Percentiles rank a stretch among this genome's conserved stretches.
phyloP scores from a whole-genome alignment of 208 protist genomes.

The Polymyxa betae region DNA sequence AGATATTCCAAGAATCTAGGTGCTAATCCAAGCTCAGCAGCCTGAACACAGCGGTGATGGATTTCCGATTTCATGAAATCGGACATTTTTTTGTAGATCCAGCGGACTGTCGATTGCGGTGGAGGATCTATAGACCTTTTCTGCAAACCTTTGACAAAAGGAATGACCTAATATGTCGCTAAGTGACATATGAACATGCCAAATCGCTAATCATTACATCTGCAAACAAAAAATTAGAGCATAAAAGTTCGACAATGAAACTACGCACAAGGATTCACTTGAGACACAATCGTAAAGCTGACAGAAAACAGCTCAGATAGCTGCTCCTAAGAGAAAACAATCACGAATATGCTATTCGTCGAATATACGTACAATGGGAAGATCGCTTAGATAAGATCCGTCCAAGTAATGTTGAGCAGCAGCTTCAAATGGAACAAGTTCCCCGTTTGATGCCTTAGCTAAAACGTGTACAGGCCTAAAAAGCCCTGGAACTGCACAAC shows the following conservation, averaged over 20 bases:
- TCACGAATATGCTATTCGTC: background rate
- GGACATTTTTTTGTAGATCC: background rate
- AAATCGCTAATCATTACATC: background rate
- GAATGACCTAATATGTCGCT: background rate
- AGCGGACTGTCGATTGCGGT: background rate
- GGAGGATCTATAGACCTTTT: background rate
- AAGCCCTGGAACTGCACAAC: conserved; percentile 27
- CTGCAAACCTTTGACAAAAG: conserved; percentile 33
- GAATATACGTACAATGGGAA: conserved; percentile 28
- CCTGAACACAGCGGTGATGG: conserved; percentile 39
- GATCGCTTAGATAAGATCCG: conserved; percentile 33
- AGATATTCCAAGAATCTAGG: conserved; percentile 18
- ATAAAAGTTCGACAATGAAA: background rate
- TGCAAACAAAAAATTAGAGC: background rate
- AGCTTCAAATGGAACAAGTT: conserved; percentile 25
- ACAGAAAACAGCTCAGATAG: background rate
- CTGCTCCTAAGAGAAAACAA: background rate
- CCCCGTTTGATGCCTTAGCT: background rate
- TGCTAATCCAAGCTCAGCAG: conserved; percentile 6
- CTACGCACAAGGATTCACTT: conserved; percentile 4
- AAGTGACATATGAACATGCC: background rate
- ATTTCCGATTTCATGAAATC: conserved; percentile 47
- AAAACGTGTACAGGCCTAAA: conserved; percentile 28
- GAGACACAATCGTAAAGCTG: conserved; percentile 47
- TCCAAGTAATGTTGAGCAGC: conserved; percentile 27